A percentile compares a stretch with the other conserved stretches of the same genome.
phyloP scores from a whole-genome alignment of 2,329 filamentous ascomycete genomes.

The Ceratocystis colombiana region DNA sequence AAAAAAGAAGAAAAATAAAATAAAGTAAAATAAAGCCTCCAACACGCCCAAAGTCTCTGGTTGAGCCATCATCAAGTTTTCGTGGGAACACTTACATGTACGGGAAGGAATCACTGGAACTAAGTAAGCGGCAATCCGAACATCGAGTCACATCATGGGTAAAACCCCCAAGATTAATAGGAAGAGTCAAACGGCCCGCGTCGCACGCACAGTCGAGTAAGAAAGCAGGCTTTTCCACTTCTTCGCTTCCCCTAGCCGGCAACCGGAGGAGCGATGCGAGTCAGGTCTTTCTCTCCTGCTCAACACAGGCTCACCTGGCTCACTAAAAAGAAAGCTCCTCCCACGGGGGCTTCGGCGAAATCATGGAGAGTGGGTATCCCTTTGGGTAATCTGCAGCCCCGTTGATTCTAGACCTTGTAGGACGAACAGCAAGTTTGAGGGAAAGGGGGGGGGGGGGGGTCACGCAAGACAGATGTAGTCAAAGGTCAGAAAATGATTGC shows the following conservation, averaged over 20 bases:
- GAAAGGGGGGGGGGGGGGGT: not conserved
- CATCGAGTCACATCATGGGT: not conserved
- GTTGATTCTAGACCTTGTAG: not conserved
- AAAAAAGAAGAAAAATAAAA: too few species aligned
- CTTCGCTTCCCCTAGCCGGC: too few species aligned
- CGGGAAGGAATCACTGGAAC: conserved; percentile 24
- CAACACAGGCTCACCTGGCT: not conserved
- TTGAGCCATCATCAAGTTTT: not conserved
- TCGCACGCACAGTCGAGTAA: not conserved
- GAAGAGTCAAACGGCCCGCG: not conserved
- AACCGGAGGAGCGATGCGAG: too few species aligned
- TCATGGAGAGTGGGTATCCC: conserved; percentile 12
- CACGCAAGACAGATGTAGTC: not conserved
- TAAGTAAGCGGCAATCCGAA: conserved; percentile 17
- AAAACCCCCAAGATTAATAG: not conserved
- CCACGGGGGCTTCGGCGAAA: conserved; percentile 16
- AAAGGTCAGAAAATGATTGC: not conserved
- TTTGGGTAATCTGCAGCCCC: not conserved
- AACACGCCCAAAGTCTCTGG: not conserved
- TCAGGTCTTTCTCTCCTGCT: too few species aligned
- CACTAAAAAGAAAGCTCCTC: not conserved
- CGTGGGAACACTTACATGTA: conserved; percentile 25
- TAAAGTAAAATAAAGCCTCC: not conserved
- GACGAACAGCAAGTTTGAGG: not conserved
- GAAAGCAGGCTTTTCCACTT: not conserved